Evolutionary conservation across 345 rosid genomes (phyloP), one percentile per base, ranked within the genome.

Genomic region (Camelina sativa): DNA sequence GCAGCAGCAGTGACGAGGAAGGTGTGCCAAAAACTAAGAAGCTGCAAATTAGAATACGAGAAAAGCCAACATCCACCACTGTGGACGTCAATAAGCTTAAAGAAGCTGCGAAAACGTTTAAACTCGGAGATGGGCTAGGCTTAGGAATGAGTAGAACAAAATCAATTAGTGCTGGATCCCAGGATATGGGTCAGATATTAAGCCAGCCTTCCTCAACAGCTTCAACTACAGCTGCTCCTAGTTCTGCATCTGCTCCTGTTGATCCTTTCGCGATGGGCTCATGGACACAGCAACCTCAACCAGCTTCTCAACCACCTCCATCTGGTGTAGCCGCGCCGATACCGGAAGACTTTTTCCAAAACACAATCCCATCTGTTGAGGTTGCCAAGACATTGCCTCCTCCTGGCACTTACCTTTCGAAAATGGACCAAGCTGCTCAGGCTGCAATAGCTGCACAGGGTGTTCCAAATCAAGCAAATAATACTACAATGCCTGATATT

Each of bases 1-100:
- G 91, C 62, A 90, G 99, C 87, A 95, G 98, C 81, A 92, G 97
- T 67, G 99, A 94, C 40, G 97, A 92, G 81, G 99, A 94, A 69
- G 96, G 89, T 69, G 81, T 72, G 4, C 82, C 89, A 9, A 92
- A 86, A 80, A 54, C 87, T 57, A 90, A 86, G 74, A 94, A 84
- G 70, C 58, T 95, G 55, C 96, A 86, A 75, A 95, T 92, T 68
- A 92, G 96, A 82, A 95, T 95, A 83, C 86, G 97, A 46, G 96
- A 94, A 20, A 94, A 90, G 76, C 94, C 97, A 43, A 65, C 96
- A 37, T 88, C 99, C 35, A 43, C 93, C 50, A 69, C 91, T 0
- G 92, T 92, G 73, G 99, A 95, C 72, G 92, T 92, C 58, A 79
- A 89, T 79, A 95, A 95, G 86, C 90, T 95, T 63, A 95, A 92